Base-by-base conservation (phyloP, 768 basidiomycete genomes). In the Podaxis pistillaris region DNA sequence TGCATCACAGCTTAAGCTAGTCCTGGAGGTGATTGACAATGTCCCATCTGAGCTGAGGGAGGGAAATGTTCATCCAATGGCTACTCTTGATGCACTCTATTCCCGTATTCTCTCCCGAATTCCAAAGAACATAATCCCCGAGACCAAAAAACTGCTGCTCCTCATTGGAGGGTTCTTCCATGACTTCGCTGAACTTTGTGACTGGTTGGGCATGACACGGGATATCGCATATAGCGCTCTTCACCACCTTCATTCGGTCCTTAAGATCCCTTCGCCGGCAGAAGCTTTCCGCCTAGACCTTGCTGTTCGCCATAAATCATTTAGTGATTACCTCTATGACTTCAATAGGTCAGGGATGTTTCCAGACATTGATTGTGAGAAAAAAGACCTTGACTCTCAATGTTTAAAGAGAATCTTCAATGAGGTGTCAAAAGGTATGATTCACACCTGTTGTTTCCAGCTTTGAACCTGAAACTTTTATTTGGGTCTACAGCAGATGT, bases 41-140 rank as follows among this genome's bases (percentile, higher is more conserved):
- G 17, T 19, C 13, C 24, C 11, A 2, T n/a, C 24, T 28, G 0
- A 1, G 3, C 13, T 5, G 15, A 7, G 13, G 2, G 6, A 17
- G 40, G 22, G 24, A 47, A 41, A n/a, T 7, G 33, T 17, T 9
- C 24, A 46, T 33, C 63, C 63, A 15, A 56, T 65, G 56, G 56
- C 54, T 19, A 19, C 19, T 4, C 60, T 65, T 24, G 60, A 62
- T 57, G 49, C n/a, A 15, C 56, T 65, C 11, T 65, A 65, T 33
- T 28, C 36, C 30, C 26, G 22, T 15, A 60, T 64, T 8, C 41
- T 64, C 12, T 49, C 37, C n/a, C 17, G 8, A 2, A 26, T 46
- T 57, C 56, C 40, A 1, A 11, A 8, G 0, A 15, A 57, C 13
- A 28, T 57, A 7, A 9, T 47, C n/a, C 1, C 11, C 2, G 17